phyloP scores from a whole-genome alignment of 2,329 filamentous ascomycete species.

The Verticillium nubilum region DNA sequence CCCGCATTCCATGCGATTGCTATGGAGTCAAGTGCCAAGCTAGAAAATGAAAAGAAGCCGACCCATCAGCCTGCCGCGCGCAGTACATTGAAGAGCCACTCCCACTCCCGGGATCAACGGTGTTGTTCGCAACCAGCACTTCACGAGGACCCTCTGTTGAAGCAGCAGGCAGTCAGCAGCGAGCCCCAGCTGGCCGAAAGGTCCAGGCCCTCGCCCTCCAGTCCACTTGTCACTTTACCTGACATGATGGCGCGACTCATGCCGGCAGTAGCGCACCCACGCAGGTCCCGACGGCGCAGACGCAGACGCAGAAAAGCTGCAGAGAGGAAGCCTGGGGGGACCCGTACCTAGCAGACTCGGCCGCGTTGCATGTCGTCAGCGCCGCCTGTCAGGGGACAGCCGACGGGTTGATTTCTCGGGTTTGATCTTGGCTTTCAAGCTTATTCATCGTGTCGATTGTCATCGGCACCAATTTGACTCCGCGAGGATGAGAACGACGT shows the following conservation, averaged over 20 bases:
- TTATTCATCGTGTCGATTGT: background rate
- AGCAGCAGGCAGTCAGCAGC: background rate
- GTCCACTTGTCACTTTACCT: background rate
- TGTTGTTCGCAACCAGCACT: too few relatives aligned
- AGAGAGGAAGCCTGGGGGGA: background rate
- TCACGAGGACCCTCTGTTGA: background rate
- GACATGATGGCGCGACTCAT: background rate
- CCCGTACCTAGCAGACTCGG: background rate
- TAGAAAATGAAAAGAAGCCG: too few relatives aligned
- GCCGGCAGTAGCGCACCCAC: background rate
- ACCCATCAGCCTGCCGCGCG: too few relatives aligned
- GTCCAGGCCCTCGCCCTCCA: background rate
- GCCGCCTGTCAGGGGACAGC: too few relatives aligned
- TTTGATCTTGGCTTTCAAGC: background rate
- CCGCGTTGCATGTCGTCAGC: background rate
- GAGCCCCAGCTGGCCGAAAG: background rate
- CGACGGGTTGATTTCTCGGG: too few relatives aligned
- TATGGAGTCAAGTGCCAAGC: too few relatives aligned
- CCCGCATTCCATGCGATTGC: background rate
- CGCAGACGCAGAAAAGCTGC: too few relatives aligned
- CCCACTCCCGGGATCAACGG: too few relatives aligned
- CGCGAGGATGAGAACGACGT: background rate
- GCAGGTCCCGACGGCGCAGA: too few relatives aligned
- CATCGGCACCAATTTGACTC: background rate
- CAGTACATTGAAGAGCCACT: too few relatives aligned